Evolutionary conservation across 352 stramenopile species (phyloP).

Genomic region (Pythium aristosporum): DNA sequence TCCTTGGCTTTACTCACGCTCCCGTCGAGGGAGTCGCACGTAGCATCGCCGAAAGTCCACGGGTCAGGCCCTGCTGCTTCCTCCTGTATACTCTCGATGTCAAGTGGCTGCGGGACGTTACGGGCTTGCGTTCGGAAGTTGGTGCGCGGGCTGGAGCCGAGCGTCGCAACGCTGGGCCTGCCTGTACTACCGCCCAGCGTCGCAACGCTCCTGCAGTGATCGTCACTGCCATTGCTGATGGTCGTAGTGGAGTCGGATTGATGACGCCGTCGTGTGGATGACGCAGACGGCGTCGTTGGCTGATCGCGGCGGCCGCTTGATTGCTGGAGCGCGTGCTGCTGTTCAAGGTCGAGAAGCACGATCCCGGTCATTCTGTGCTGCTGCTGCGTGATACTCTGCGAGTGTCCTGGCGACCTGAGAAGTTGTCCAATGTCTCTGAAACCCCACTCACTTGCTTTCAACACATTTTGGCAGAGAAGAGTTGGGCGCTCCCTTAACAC

Average conservation of each 20-base stretch:
- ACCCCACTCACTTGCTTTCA: too few species aligned
- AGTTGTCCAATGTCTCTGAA: not conserved
- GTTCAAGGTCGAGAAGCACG: not conserved
- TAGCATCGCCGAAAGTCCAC: constrained; percentile 7
- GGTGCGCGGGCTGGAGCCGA: constrained; percentile 3
- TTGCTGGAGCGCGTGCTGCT: not conserved
- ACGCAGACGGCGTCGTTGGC: not conserved
- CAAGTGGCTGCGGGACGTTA: not conserved
- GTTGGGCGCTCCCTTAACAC: not conserved
- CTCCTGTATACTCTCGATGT: constrained; percentile 3
- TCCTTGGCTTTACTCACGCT: not conserved
- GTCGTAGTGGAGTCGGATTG: constrained; percentile 1
- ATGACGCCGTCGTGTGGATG: not conserved
- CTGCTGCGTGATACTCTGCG: too few species aligned
- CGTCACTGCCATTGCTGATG: not conserved
- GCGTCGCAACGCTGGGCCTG: not conserved
- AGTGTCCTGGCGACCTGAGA: not conserved
- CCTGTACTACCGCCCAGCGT: not conserved
- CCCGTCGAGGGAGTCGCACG: not conserved
- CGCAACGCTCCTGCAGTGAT: constrained; percentile 1
- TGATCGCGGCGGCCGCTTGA: not conserved
- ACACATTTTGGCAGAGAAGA: not conserved
- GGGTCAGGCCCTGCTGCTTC: not conserved
- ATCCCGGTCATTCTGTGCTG: not conserved
- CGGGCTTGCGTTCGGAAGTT: constrained; percentile 1